phyloP scores from a whole-genome alignment of 768 basidiomycete species.

The Obba rivulosa region DNA sequence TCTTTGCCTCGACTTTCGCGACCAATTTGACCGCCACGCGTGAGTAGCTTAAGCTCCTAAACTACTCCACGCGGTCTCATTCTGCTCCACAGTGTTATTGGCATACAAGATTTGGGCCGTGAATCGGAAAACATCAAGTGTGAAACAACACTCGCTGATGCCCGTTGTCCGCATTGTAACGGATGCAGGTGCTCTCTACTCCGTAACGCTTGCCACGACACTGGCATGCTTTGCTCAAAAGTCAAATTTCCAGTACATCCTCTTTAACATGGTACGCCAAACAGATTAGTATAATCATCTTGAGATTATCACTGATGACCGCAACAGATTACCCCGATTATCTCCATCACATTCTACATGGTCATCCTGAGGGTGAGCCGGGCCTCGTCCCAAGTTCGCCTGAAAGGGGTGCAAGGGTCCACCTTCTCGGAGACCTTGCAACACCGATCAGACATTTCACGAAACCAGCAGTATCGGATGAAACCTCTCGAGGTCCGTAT shows the following conservation, averaged over 20 bases:
- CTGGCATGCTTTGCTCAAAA: slow-evolving; percentile 18
- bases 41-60: slow-evolving; percentile 1
- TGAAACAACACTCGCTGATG: slow-evolving; percentile 8
- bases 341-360: slow-evolving; percentile 23
- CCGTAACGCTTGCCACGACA: slow-evolving; percentile 16
- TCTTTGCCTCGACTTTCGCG: slow-evolving; percentile 14
- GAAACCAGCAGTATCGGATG: no score
- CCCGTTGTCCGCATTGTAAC: slow-evolving; percentile 19
- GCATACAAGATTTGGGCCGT: slow-evolving; percentile 22
- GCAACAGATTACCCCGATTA: slow-evolving; percentile 19
- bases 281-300: background rate
- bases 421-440: no score
- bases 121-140: slow-evolving; percentile 5
- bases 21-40: slow-evolving; percentile 20
- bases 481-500: no score
- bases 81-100: slow-evolving; percentile 12
- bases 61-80: background rate
- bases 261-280: slow-evolving; percentile 18
- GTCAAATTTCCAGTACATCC: slow-evolving; percentile 15
- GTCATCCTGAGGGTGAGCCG: slow-evolving; percentile 18
- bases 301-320: no score
- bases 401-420: no score
- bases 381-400: background rate
- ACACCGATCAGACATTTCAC: no score
- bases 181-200: slow-evolving; percentile 21